Base-by-base conservation (phyloP, 2,329 filamentous ascomycete genomes). In the Podosphaera leucotricha region DNA sequence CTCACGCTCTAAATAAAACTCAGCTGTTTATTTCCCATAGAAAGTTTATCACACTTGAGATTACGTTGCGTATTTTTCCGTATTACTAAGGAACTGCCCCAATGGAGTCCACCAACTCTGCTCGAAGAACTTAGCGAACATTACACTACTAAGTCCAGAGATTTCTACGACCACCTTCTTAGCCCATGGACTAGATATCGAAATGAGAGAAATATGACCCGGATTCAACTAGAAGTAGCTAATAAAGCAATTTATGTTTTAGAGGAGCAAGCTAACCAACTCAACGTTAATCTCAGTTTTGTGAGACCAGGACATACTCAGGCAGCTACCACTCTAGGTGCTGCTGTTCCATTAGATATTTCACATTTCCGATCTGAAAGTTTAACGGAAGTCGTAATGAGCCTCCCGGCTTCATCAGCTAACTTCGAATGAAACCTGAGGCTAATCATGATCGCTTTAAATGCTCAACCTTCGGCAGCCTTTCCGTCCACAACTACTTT, bases 251-350 rank as follows among this genome's bases (percentile, higher is more conserved):
- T 33, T 11, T 5, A 33, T 11, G 15, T 4, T 11, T 33, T 33
- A 11, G 28, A 33, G 28, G 28, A 33, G 15, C 28, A 33, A 11
- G 28, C 28, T n/a, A 33, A 11, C 11, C 28, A 33, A 33, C 15
- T 33, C 10, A 33, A 33, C 28, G 28, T 33, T n/a, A n/a, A 33
- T 11, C 28, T 33, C n/a, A 33, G 10, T 13, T 51, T 16, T 18
- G 57, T 58, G 56, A 53, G 54, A 41, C 50, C 56, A 21, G 52
- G 53, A 44, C 44, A 24, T 24, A 24, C 22, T 24, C 22, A 24
- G 4, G 22, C 22, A 24, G 22, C 22, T 8, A 24, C 22, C 22
- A 24, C 22, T 24, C 8, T 8, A 24, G 22, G 22, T 8, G 22
- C 22, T 24, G 22, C 22, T 24, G 22, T 8, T 24, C 22, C 22